Percentiles rank a stretch among this genome's conserved stretches.
Conservation (phyloP, 2,329 filamentous ascomycete species). For the Fonsecaea nubica region DNA sequence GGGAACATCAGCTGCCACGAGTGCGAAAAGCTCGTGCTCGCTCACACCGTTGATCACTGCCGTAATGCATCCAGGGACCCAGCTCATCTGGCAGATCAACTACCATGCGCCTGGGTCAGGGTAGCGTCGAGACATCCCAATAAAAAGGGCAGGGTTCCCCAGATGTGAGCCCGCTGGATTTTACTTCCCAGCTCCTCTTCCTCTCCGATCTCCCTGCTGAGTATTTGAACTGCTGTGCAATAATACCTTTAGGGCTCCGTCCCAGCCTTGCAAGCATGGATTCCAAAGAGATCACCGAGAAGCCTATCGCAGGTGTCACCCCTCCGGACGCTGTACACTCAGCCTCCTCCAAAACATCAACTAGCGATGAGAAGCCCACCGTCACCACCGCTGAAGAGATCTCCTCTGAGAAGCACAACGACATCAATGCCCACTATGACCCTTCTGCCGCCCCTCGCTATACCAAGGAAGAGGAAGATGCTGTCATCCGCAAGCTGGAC, state of each 20-base stretch:
- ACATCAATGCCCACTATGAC: conserved; percentile 23
- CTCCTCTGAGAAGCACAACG: conserved; percentile 20
- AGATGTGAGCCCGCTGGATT: neutral
- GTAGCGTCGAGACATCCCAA: neutral
- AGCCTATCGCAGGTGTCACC: conserved; percentile 15
- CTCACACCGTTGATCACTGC: conserved; percentile 1
- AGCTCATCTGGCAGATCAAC: neutral
- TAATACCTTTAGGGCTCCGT: neutral
- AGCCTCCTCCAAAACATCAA: conserved; percentile 10
- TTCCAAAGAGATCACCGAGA: conserved; percentile 23
- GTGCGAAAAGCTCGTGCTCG: neutral
- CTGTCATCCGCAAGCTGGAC: conserved; percentile 36
- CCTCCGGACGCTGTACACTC: conserved; percentile 7
- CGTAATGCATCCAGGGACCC: neutral
- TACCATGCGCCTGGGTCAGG: conserved; percentile 3
- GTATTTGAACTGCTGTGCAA: neutral
- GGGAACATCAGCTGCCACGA: neutral
- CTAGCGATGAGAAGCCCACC: conserved; percentile 28
- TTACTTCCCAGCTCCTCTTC: conserved; percentile 2
- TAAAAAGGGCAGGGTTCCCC: neutral
- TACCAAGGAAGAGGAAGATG: conserved; percentile 34
- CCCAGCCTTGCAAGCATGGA: conserved; percentile 9
- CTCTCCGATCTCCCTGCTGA: neutral
- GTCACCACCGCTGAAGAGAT: conserved; percentile 26
- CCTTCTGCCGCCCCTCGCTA: conserved; percentile 22